Evolutionary conservation across 2,329 filamentous ascomycete genomes (phyloP).

Genomic region (Diaporthe sp.): DNA sequence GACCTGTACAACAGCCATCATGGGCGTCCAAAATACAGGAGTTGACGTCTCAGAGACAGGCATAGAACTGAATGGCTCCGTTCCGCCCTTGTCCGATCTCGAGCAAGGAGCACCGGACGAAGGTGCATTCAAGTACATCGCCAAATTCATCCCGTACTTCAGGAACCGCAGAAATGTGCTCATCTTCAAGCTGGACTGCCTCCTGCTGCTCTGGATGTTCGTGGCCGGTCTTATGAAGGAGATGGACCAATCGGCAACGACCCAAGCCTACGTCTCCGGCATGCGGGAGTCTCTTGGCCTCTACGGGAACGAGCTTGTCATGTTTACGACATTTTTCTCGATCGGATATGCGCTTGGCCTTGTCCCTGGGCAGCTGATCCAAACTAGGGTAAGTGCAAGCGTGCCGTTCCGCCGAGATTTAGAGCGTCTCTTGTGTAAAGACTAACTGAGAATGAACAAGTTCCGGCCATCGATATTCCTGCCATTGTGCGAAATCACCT

Average conservation of each 20-base stretch:
- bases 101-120: slow-evolving; percentile 4
- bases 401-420: slow-evolving; percentile 6
- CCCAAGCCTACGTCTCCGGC: slow-evolving; percentile 55
- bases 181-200: slow-evolving; percentile 52
- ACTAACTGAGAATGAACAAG: background rate
- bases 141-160: slow-evolving; percentile 47
- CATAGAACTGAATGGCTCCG: background rate
- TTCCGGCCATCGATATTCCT: slow-evolving; percentile 45
- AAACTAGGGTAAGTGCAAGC: slow-evolving; percentile 37
- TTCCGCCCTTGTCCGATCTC: background rate
- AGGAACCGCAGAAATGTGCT: slow-evolving; percentile 51
- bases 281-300: slow-evolving; percentile 45
- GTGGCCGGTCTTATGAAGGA: slow-evolving; percentile 55
- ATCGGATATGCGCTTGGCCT: slow-evolving; percentile 33
- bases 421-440: background rate
- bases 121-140: slow-evolving; percentile 33
- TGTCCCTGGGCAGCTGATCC: slow-evolving; percentile 37
- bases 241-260: slow-evolving; percentile 55
- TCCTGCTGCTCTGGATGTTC: slow-evolving; percentile 55
- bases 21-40: slow-evolving; percentile 1
- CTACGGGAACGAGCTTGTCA: slow-evolving; percentile 34
- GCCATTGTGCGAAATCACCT: slow-evolving; percentile 56
- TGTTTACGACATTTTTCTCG: slow-evolving; percentile 34
- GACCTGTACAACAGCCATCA: background rate
- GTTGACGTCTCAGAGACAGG: slow-evolving; percentile 3